Conservation (phyloP, 371 early-diverging fungal genomes). For the Circinella minor region DNA sequence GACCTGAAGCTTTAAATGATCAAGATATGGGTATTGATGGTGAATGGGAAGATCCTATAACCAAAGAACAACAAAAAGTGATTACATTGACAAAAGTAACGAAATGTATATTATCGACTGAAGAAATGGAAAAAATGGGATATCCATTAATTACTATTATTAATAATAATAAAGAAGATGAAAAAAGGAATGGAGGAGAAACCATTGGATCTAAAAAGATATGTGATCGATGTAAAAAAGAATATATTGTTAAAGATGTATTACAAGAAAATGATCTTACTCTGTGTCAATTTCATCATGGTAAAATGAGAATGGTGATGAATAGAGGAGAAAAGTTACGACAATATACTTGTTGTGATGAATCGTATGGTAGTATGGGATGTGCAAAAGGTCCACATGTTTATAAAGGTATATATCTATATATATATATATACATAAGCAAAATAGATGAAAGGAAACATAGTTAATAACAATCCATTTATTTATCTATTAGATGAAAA, state of each 20-base stretch:
- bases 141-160: constrained; percentile 40
- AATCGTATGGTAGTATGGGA: constrained; percentile 45
- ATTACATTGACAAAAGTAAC: neutral
- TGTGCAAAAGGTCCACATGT: constrained; percentile 60
- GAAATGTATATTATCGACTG: constrained; percentile 24
- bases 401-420: constrained; percentile 34
- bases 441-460: too few species aligned
- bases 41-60: constrained; percentile 46
- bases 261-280: constrained; percentile 32
- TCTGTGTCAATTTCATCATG: constrained; percentile 50
- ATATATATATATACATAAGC: neutral
- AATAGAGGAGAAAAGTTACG: constrained; percentile 31
- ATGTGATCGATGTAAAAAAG: constrained; percentile 57
- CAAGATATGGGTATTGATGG: constrained; percentile 57
- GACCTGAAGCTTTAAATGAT: constrained; percentile 31
- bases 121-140: constrained; percentile 32
- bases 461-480: neutral
- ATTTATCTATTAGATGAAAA: constrained; percentile 21
- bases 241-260: constrained; percentile 45
- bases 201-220: constrained; percentile 26
- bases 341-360: constrained; percentile 52
- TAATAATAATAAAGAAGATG: neutral
- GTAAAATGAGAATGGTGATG: constrained; percentile 31
- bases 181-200: constrained; percentile 4
- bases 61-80: constrained; percentile 13